phyloP scores from a whole-genome alignment of 257 asterid genomes.

The Datura wrightii region DNA sequence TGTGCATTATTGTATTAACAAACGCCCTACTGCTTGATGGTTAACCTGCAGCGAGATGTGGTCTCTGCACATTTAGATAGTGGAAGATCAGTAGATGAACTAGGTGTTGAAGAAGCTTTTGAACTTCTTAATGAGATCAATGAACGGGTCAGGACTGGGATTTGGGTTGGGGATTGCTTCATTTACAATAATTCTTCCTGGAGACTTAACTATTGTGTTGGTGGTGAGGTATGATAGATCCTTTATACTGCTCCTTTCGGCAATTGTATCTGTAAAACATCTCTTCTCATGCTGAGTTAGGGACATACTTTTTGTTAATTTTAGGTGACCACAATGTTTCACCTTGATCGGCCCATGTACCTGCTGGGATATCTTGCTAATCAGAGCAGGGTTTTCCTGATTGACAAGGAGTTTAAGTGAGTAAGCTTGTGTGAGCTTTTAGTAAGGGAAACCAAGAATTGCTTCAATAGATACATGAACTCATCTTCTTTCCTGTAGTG shows the following conservation, averaged over 20 bases:
- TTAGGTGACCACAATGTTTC: constrained; percentile 96
- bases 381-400: constrained; percentile 86
- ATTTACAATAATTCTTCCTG: constrained; percentile 94
- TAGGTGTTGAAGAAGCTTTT: constrained; percentile 98
- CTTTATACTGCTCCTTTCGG: neutral
- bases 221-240: constrained; percentile 79
- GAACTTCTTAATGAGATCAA: constrained; percentile 90
- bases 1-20: constrained; percentile 24
- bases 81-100: constrained; percentile 88
- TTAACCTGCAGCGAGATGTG: constrained; percentile 79
- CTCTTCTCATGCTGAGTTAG: neutral
- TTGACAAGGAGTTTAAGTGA: constrained; percentile 98
- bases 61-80: constrained; percentile 91
- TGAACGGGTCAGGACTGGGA: constrained; percentile 96
- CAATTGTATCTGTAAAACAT: constrained; percentile 19
- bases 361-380: constrained; percentile 96
- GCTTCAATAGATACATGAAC: constrained; percentile 10
- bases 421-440: constrained; percentile 41
- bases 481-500: constrained; percentile 56
- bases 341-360: constrained; percentile 97
- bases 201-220: constrained; percentile 98
- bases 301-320: constrained; percentile 34
- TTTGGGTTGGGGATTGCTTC: constrained; percentile 99
- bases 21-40: constrained; percentile 32
- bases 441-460: neutral